phyloP scores from a whole-genome alignment of 2,329 filamentous ascomycete genomes.

The Parascedosporium putredinis region DNA sequence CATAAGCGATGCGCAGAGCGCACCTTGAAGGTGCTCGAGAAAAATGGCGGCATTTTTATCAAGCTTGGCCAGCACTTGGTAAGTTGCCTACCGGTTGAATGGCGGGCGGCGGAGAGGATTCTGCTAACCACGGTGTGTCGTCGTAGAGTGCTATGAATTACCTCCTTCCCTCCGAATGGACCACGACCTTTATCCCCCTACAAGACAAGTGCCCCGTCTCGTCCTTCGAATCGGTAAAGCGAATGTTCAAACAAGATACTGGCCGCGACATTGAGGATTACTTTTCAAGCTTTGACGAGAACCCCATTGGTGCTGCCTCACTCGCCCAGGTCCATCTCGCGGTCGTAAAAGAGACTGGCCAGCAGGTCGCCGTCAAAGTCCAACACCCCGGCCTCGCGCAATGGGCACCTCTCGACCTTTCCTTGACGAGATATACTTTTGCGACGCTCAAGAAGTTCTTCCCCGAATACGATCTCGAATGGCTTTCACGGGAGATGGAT shows the following conservation, averaged over 20 bases:
- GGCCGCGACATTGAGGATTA: slow-evolving; percentile 67
- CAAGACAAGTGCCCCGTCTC: slow-evolving; percentile 95
- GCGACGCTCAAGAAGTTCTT: slow-evolving; percentile 85
- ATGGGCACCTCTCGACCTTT: slow-evolving; percentile 82
- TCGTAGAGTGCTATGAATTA: slow-evolving; percentile 87
- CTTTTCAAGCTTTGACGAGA: slow-evolving; percentile 72
- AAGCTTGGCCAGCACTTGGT: slow-evolving; percentile 91
- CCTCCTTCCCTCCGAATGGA: slow-evolving; percentile 84
- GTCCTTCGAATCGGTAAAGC: slow-evolving; percentile 72
- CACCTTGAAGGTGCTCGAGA: slow-evolving; percentile 78
- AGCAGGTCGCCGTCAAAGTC: slow-evolving; percentile 90
- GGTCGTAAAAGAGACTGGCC: slow-evolving; percentile 67
- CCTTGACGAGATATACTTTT: slow-evolving; percentile 81
- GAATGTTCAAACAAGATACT: slow-evolving; percentile 80
- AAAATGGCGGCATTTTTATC: slow-evolving; percentile 97
- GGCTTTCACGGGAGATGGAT: slow-evolving; percentile 91
- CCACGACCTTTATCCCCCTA: slow-evolving; percentile 85
- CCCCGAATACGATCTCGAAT: slow-evolving; percentile 94
- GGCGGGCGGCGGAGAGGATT: neutral
- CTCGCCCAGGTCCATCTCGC: slow-evolving; percentile 91
- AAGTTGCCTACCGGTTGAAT: slow-evolving; percentile 14
- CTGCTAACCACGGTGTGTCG: slow-evolving; percentile 16
- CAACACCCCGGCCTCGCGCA: slow-evolving; percentile 85
- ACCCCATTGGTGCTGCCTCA: slow-evolving; percentile 85
- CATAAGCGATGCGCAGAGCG: slow-evolving; percentile 88